Evolutionary conservation across 768 basidiomycete genomes (phyloP).

Genomic region (Pisolithus microcarpus): DNA sequence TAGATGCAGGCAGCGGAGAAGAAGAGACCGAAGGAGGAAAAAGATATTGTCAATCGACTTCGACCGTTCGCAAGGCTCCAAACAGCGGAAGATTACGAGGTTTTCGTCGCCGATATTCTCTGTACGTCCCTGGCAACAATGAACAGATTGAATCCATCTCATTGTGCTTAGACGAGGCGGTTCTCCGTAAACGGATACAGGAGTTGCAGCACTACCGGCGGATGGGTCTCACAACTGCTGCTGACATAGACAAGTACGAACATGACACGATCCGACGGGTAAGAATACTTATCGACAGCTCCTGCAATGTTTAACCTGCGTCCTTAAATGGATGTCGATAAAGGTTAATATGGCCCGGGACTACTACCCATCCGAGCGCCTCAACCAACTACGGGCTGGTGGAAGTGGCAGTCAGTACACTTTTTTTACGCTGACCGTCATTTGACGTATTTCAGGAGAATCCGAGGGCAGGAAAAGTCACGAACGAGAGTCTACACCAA

Average conservation of each 20-base stretch:
- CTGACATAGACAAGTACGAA: slow-evolving; percentile 91
- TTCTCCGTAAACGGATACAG: slow-evolving; percentile 80
- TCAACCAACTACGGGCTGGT: slow-evolving; percentile 39
- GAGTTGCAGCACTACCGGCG: slow-evolving; percentile 89
- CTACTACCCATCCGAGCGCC: slow-evolving; percentile 46
- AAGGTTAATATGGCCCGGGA: slow-evolving; percentile 55
- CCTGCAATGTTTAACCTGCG: not conserved
- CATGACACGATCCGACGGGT: slow-evolving; percentile 68
- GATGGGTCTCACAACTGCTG: slow-evolving; percentile 72
- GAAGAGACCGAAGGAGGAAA: slow-evolving; percentile 85
- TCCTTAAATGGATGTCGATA: slow-evolving; percentile 44
- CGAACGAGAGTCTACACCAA: slow-evolving; percentile 57
- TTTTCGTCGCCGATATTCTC: slow-evolving; percentile 78
- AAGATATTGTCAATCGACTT: slow-evolving; percentile 81
- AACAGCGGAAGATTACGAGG: slow-evolving; percentile 87
- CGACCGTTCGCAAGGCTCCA: slow-evolving; percentile 89
- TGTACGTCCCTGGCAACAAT: slow-evolving; percentile 46
- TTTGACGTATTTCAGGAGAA: slow-evolving; percentile 25
- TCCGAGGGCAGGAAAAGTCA: slow-evolving; percentile 50
- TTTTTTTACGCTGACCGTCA: slow-evolving; percentile 11
- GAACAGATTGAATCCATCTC: not conserved
- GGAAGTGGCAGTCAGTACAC: slow-evolving; percentile 42
- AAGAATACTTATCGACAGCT: slow-evolving; percentile 15
- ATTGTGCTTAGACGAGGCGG: slow-evolving; percentile 62
- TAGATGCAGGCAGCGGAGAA: slow-evolving; percentile 90